Conservation (phyloP, 768 basidiomycete genomes). For the Podaxis sp. region DNA sequence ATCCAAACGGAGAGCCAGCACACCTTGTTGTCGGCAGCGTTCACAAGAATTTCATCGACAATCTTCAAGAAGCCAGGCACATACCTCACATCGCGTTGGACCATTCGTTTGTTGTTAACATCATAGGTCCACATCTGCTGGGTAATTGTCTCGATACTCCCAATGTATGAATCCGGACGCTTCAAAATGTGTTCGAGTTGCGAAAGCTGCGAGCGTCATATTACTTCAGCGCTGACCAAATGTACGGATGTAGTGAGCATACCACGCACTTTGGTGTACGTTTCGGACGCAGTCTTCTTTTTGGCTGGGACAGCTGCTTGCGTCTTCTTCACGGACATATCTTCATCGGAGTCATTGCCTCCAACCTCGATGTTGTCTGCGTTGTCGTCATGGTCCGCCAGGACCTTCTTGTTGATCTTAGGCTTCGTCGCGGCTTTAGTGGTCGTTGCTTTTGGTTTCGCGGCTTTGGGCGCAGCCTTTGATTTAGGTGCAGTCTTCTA, state of each 20-base stretch:
- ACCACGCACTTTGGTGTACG: constrained; percentile 75
- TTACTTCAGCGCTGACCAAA: background rate
- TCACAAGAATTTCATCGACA: constrained; percentile 97
- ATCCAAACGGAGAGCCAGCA: constrained; percentile 17
- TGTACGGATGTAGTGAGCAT: background rate
- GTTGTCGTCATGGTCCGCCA: constrained; percentile 66
- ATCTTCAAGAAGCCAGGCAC: constrained; percentile 99
- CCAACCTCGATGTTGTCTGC: constrained; percentile 48
- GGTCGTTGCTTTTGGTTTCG: background rate
- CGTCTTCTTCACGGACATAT: constrained; percentile 7
- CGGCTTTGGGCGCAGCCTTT: constrained; percentile 29
- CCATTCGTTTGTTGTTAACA: constrained; percentile 79
- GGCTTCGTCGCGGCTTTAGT: constrained; percentile 1
- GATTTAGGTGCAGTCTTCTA: constrained; percentile 33
- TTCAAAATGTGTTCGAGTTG: constrained; percentile 94
- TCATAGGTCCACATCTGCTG: constrained; percentile 96
- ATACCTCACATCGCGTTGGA: constrained; percentile 77
- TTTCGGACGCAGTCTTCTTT: constrained; percentile 90
- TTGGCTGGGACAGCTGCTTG: constrained; percentile 30
- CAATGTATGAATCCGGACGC: constrained; percentile 94
- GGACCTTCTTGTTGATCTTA: constrained; percentile 16
- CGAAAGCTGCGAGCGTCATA: constrained; percentile 57
- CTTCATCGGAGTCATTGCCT: constrained; percentile 21
- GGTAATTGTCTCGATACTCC: constrained; percentile 86
- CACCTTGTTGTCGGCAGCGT: constrained; percentile 99